Conservation (phyloP, 2,329 filamentous ascomycete genomes). For the Alternaria solani region DNA sequence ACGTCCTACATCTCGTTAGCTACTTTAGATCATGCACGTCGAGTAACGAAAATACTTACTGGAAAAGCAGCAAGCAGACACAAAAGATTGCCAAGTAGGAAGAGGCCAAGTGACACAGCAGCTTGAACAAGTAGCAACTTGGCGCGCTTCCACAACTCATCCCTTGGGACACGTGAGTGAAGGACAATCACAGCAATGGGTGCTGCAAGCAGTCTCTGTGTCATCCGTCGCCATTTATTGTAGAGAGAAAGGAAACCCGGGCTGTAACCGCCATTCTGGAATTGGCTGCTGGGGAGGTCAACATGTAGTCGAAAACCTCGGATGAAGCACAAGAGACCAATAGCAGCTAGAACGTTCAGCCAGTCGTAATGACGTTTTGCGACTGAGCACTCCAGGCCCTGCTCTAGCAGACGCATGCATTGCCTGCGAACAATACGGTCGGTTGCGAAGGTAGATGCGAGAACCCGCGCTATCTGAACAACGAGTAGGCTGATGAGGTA, state of each 20-base stretch:
- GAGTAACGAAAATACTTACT: not conserved
- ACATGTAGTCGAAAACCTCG: constrained; percentile 7
- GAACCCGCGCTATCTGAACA: not conserved
- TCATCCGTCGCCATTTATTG: not conserved
- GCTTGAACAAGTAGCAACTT: not conserved
- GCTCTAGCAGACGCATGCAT: not conserved
- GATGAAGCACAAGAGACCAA: constrained; percentile 1
- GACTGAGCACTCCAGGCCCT: constrained; percentile 3
- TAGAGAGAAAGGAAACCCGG: constrained; percentile 3
- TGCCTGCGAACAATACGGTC: not conserved
- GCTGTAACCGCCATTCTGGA: not conserved
- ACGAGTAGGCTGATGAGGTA: not conserved
- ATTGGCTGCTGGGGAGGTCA: not conserved
- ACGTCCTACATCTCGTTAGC: constrained; percentile 4
- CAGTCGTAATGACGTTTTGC: not conserved
- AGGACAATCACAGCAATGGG: constrained; percentile 5
- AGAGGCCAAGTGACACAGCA: not conserved
- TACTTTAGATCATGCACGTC: not conserved
- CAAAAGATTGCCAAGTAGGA: constrained; percentile 6
- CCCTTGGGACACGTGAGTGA: not conserved
- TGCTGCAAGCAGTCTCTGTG: constrained; percentile 4
- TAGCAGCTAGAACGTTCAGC: not conserved
- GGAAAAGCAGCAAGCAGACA: constrained; percentile 9
- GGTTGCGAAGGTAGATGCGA: not conserved
- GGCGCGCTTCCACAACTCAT: not conserved